Evolutionary conservation across 768 basidiomycete genomes (phyloP).

Genomic region (Leccinum fibrillosum): DNA sequence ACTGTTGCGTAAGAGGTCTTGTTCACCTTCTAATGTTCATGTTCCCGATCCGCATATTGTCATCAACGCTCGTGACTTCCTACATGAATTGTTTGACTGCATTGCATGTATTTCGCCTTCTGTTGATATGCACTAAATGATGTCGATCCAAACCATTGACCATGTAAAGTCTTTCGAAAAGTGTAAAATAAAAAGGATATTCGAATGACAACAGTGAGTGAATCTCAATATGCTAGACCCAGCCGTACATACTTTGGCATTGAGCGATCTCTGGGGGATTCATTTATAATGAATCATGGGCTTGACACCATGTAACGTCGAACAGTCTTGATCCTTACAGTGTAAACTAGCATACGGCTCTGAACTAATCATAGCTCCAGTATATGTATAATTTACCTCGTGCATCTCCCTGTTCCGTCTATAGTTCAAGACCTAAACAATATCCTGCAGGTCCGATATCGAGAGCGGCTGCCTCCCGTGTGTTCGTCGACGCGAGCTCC

Average conservation of each 20-base stretch:
- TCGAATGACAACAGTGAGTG: not conserved
- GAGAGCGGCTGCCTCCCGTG: conserved; percentile 31
- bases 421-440: conserved; percentile 11
- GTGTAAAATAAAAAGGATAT: not conserved
- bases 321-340: not conserved
- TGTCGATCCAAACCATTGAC: not conserved
- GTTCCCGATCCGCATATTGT: not conserved
- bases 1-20: conserved; percentile 8
- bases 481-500: conserved; percentile 23
- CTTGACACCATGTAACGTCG: not conserved
- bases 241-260: not conserved
- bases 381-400: conserved; percentile 15
- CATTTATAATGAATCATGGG: not conserved
- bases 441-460: conserved; percentile 30
- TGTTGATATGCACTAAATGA: not conserved
- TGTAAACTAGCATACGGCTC: not conserved
- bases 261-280: not conserved
- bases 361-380: not conserved
- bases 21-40: not conserved
- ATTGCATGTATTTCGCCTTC: not conserved
- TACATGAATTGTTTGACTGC: not conserved
- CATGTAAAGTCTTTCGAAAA: not conserved
- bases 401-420: not conserved
- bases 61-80: too few relatives aligned
- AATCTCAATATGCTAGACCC: not conserved